Evolutionary conservation across 176 grass and related monocot species (phyloP).

Genomic region (Triticum monococcum): DNA sequence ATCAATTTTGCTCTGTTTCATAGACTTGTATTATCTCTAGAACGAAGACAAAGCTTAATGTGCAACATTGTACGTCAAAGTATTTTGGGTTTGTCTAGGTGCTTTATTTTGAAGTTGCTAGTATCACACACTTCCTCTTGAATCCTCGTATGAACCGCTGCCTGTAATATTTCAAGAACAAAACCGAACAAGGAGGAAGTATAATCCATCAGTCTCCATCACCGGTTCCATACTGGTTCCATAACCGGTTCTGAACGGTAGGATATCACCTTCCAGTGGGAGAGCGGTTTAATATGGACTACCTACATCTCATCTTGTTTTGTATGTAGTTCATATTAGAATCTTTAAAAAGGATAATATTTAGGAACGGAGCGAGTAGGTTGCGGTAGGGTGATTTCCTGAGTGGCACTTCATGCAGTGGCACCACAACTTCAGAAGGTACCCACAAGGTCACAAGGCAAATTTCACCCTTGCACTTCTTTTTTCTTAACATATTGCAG

Average conservation of each 20-base stretch:
- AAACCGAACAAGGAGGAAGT: not conserved
- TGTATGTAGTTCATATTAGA: too few species aligned
- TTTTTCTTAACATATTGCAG: not conserved
- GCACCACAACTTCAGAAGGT: not conserved
- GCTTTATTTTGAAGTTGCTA: not conserved
- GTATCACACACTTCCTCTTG: not conserved
- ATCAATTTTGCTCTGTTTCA: constrained; percentile 7
- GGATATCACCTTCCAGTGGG: not conserved
- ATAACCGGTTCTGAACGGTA: too few species aligned
- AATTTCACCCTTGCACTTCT: not conserved
- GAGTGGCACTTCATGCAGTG: not conserved
- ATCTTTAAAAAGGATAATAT: too few species aligned
- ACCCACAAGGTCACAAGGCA: not conserved
- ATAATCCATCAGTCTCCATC: not conserved
- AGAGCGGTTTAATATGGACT: not conserved
- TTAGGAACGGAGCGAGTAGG: too few species aligned
- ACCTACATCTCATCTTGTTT: too few species aligned
- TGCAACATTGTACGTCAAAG: not conserved
- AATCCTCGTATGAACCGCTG: not conserved
- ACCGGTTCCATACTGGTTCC: not conserved
- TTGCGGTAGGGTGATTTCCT: too few species aligned
- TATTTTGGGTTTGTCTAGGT: not conserved
- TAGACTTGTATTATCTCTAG: not conserved
- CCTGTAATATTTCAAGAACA: not conserved
- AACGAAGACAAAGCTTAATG: not conserved